Percentiles rank a stretch among this genome's conserved stretches.
Evolutionary conservation across 225 moss, liverwort and hornwort species (phyloP).

Genomic region (Physcomitrellopsis africana): DNA sequence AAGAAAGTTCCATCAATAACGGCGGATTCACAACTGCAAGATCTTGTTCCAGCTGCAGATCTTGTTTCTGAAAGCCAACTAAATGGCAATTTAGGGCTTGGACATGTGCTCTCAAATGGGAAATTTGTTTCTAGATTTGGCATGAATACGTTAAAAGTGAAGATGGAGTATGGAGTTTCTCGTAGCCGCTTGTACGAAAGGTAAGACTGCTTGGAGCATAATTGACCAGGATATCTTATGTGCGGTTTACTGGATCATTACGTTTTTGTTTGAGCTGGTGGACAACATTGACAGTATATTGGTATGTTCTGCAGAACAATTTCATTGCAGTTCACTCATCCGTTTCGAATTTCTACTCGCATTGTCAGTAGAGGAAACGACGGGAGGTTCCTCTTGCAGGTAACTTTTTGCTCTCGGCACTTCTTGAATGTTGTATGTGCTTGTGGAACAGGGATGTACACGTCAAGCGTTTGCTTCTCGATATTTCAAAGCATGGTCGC

Average conservation of each 20-base stretch:
- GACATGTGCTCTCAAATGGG: conserved; percentile 45
- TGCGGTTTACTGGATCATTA: conserved; percentile 19
- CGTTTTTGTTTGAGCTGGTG: neutral
- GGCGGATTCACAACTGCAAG: conserved; percentile 37
- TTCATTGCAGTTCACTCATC: conserved; percentile 85
- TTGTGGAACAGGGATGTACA: neutral
- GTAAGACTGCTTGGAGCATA: conserved; percentile 37
- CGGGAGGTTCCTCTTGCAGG: conserved; percentile 90
- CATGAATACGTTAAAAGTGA: conserved; percentile 77
- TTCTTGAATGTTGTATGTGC: conserved; percentile 16
- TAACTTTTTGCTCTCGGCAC: conserved; percentile 1
- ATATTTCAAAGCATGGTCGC: conserved; percentile 10
- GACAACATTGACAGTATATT: conserved; percentile 7
- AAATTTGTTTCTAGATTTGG: conserved; percentile 60
- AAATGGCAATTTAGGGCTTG: conserved; percentile 46
- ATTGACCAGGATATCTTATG: neutral
- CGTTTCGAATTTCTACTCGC: conserved; percentile 74
- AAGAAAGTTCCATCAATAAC: conserved; percentile 32
- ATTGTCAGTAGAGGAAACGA: conserved; percentile 93
- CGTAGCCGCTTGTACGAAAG: conserved; percentile 82
- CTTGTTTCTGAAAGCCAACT: conserved; percentile 49
- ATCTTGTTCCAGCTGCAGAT: conserved; percentile 41
- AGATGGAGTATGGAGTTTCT: conserved; percentile 87
- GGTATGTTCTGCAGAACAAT: conserved; percentile 43
- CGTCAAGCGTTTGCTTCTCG: conserved; percentile 1